phyloP scores from a whole-genome alignment of 805 yeast species.

The Saccharomyces mikatae region DNA sequence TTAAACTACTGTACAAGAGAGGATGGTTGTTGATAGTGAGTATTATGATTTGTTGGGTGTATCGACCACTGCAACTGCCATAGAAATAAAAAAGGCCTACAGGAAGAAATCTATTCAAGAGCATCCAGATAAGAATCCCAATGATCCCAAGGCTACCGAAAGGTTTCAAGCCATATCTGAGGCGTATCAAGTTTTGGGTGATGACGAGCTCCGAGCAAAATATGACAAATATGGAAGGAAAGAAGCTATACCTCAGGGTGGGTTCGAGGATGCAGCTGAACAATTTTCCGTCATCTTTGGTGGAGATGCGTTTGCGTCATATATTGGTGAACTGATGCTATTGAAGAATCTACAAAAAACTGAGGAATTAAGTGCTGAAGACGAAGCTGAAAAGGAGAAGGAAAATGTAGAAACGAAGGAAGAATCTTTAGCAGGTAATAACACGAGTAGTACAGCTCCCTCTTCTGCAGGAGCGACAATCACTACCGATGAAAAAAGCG shows the following conservation, averaged over 20 bases:
- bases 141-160: slow-evolving; percentile 66
- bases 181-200: slow-evolving; percentile 73
- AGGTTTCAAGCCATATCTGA: slow-evolving; percentile 55
- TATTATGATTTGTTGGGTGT: slow-evolving; percentile 66
- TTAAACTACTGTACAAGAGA: background rate
- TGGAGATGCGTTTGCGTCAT: slow-evolving; percentile 78
- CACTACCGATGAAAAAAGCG: background rate
- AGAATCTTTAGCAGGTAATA: slow-evolving; percentile 7
- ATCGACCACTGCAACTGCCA: slow-evolving; percentile 47
- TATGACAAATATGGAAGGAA: slow-evolving; percentile 74
- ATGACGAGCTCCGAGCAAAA: slow-evolving; percentile 51
- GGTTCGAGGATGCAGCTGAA: slow-evolving; percentile 69
- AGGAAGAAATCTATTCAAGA: slow-evolving; percentile 65
- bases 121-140: slow-evolving; percentile 78
- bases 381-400: slow-evolving; percentile 34
- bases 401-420: slow-evolving; percentile 29
- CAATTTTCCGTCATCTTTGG: slow-evolving; percentile 71
- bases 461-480: background rate
- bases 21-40: slow-evolving; percentile 66
- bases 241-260: slow-evolving; percentile 59
- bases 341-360: slow-evolving; percentile 65
- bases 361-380: slow-evolving; percentile 43
- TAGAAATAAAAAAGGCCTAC: slow-evolving; percentile 72
- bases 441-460: background rate
- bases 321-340: slow-evolving; percentile 83